phyloP scores from a whole-genome alignment of 192 early-diverging fungal genomes.

The Linderina pennispora region DNA sequence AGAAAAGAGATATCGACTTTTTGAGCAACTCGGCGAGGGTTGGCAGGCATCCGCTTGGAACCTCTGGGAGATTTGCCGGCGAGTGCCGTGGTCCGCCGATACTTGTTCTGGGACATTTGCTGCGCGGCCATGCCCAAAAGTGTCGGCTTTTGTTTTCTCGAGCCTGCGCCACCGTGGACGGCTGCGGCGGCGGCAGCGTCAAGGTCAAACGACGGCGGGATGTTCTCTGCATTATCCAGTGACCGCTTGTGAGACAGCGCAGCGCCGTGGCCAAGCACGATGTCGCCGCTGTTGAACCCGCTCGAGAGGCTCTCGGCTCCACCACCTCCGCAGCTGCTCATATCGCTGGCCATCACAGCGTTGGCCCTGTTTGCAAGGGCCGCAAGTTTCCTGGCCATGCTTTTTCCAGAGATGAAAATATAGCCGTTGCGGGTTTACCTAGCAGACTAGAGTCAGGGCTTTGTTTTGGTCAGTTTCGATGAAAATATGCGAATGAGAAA shows the following conservation, averaged over 20 bases:
- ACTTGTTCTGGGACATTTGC: constrained; percentile 29
- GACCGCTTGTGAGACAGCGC: constrained; percentile 32
- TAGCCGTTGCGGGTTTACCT: too few species aligned
- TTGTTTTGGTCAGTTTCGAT: too few species aligned
- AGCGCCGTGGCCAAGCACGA: constrained; percentile 30
- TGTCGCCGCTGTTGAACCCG: constrained; percentile 16
- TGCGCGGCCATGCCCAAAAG: constrained; percentile 34
- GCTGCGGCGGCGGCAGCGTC: constrained; percentile 10
- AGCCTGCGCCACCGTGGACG: constrained; percentile 1
- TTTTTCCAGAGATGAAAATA: too few species aligned
- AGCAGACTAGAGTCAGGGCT: too few species aligned
- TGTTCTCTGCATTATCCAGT: constrained; percentile 36
- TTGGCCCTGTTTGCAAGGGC: constrained; percentile 6
- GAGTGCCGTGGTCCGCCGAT: constrained; percentile 31
- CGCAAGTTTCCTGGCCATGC: constrained; percentile 20
- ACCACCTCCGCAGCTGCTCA: constrained; percentile 19
- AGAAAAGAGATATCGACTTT: constrained; percentile 10
- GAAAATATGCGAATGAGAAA: too few species aligned
- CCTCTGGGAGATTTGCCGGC: constrained; percentile 39
- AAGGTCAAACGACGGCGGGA: constrained; percentile 24
- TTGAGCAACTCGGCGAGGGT: constrained; percentile 25
- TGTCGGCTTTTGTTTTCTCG: constrained; percentile 9
- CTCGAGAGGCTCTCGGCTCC: constrained; percentile 15
- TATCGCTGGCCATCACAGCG: constrained; percentile 11
- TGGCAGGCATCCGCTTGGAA: constrained; percentile 18